Evolutionary conservation across 1,284 basidiomycete species (phyloP).

Genomic region (Vanrija sp.): DNA sequence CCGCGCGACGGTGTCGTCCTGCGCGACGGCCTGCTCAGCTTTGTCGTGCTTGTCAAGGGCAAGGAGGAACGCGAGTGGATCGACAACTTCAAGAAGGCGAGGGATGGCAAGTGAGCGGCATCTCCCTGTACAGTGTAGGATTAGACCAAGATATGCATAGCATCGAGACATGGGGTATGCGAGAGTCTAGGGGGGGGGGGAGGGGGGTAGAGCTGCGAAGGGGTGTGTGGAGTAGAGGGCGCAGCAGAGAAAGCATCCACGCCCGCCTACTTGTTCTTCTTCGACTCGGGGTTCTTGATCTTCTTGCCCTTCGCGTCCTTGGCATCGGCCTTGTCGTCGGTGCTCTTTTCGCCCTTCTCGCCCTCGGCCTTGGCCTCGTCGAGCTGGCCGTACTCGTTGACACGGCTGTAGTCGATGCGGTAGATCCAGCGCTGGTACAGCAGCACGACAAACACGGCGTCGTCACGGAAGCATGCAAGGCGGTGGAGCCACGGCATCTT

Average conservation of each 20-base stretch:
- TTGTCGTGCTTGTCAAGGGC: slow-evolving; percentile 80
- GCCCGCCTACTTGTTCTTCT: slow-evolving; percentile 39
- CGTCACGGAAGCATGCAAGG: slow-evolving; percentile 63
- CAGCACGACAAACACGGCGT: slow-evolving; percentile 67
- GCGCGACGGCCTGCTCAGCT: slow-evolving; percentile 78
- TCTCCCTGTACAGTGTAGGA: not conserved
- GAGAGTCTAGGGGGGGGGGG: too few species aligned
- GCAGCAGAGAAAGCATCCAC: too few species aligned
- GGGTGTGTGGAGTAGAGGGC: too few species aligned
- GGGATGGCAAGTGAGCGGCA: slow-evolving; percentile 11
- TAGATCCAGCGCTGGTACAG: slow-evolving; percentile 83
- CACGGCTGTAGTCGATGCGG: slow-evolving; percentile 83
- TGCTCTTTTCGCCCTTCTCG: slow-evolving; percentile 8
- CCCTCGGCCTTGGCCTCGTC: slow-evolving; percentile 43
- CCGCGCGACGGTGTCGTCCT: slow-evolving; percentile 76
- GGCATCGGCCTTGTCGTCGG: not conserved
- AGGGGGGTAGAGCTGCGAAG: too few species aligned
- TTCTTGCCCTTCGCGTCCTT: slow-evolving; percentile 25
- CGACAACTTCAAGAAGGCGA: slow-evolving; percentile 69
- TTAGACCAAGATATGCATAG: too few species aligned
- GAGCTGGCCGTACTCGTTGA: slow-evolving; percentile 94
- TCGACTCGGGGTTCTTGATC: slow-evolving; percentile 34
- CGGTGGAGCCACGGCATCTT: slow-evolving; percentile 92
- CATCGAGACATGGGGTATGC: too few species aligned
- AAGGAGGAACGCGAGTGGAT: slow-evolving; percentile 81